Evolutionary conservation across 352 stramenopile genomes (phyloP).

Genomic region (Globisporangium radiosum): DNA sequence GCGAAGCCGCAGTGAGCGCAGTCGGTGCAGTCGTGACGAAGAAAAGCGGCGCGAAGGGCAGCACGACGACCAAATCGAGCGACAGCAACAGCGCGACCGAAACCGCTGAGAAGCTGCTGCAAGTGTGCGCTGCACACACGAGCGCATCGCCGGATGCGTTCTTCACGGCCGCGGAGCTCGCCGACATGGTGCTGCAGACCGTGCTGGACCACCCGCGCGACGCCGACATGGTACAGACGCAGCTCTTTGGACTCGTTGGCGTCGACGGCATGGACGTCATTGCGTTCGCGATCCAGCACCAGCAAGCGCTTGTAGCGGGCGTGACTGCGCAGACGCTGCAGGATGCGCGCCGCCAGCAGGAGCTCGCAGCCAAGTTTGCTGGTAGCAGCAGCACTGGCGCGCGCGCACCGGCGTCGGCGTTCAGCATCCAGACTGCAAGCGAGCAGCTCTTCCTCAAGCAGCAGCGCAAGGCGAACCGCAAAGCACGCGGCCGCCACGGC

Average conservation of each 20-base stretch:
- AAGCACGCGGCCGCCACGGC: conserved; percentile 16
- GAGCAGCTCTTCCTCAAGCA: conserved; percentile 61
- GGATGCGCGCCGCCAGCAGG: conserved; percentile 36
- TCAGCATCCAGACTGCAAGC: conserved; percentile 62
- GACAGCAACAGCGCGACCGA: conserved; percentile 1
- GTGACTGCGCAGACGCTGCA: conserved; percentile 36
- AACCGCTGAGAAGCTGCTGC: conserved; percentile 32
- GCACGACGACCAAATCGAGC: conserved; percentile 16
- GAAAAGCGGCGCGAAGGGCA: conserved; percentile 12
- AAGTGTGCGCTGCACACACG: conserved; percentile 29
- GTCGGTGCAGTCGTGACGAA: conserved; percentile 54
- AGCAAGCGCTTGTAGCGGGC: conserved; percentile 19
- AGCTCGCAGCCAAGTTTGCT: conserved; percentile 21
- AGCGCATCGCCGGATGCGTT: conserved; percentile 20
- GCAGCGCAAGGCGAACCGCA: conserved; percentile 40
- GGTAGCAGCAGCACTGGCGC: conserved; percentile 1
- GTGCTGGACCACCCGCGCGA: conserved; percentile 42
- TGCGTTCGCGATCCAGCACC: conserved; percentile 60
- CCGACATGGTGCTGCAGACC: conserved; percentile 61
- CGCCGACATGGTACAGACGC: conserved; percentile 54
- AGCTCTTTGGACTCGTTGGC: conserved; percentile 80
- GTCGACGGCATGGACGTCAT: conserved; percentile 84
- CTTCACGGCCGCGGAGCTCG: conserved; percentile 58
- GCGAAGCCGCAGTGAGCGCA: conserved; percentile 36
- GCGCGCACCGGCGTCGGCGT: conserved; percentile 20